phyloP scores from a whole-genome alignment of 495 filamentous ascomycete genomes.

The Penicillium arizonense region DNA sequence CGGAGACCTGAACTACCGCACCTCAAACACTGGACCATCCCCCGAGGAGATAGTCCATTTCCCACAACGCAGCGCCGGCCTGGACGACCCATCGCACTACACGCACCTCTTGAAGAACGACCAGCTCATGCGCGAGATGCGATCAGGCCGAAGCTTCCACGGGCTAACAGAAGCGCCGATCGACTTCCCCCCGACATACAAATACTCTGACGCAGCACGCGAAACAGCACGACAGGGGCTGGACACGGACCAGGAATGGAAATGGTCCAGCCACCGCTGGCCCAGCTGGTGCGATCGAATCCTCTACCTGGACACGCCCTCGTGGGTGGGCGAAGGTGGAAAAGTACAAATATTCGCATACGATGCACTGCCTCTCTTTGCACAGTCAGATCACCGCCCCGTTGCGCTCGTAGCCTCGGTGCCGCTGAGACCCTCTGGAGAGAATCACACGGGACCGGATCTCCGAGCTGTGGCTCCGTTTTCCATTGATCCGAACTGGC shows the following conservation, averaged over 20 bases:
- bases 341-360: conserved; percentile 58
- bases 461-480: conserved; percentile 47
- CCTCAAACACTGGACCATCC: conserved; percentile 57
- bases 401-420: conserved; percentile 67
- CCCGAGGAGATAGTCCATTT: conserved; percentile 52
- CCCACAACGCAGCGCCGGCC: conserved; percentile 54
- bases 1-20: conserved; percentile 95
- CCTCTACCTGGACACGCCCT: conserved; percentile 66
- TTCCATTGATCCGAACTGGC: conserved; percentile 53
- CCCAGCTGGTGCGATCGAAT: conserved; percentile 95
- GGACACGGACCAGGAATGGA: conserved; percentile 55
- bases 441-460: conserved; percentile 18
- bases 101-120: conserved; percentile 67
- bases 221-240: conserved; percentile 26
- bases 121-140: conserved; percentile 71
- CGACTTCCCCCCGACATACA: conserved; percentile 90
- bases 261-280: conserved; percentile 76
- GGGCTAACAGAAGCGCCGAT: conserved; percentile 73
- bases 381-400: conserved; percentile 80
- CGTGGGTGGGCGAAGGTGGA: conserved; percentile 37
- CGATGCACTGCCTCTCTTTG: conserved; percentile 68
- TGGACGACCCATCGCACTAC: conserved; percentile 50
- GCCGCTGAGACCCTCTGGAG: conserved; percentile 40
- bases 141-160: conserved; percentile 65
- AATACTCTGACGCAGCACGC: conserved; percentile 57